Evolutionary conservation across 129 eudicot genomes (phyloP).

Genomic region (Silybum marianum): DNA sequence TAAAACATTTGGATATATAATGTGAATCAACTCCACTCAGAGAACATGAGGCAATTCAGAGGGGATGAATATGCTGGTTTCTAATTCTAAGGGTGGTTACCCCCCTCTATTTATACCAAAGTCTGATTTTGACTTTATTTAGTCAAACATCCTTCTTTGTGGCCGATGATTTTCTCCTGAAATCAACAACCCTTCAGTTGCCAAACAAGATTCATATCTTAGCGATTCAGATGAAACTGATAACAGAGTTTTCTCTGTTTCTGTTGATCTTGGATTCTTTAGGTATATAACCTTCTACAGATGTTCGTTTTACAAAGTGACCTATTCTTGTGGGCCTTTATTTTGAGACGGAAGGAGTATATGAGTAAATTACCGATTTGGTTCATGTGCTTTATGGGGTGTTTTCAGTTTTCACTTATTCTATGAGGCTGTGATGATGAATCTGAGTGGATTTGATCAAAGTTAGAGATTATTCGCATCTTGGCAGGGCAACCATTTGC

Average conservation of each 20-base stretch:
- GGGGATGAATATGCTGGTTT: background rate
- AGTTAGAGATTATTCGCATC: background rate
- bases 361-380: background rate
- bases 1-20: background rate
- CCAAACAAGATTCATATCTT: background rate
- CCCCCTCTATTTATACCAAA: background rate
- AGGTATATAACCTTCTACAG: background rate
- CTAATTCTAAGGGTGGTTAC: background rate
- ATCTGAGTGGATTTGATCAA: background rate
- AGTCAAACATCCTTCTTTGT: background rate
- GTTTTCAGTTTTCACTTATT: too few relatives aligned
- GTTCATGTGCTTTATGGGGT: background rate
- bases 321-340: background rate
- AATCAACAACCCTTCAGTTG: background rate
- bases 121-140: background rate
- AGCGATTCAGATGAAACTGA: too few relatives aligned
- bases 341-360: background rate
- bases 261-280: background rate
- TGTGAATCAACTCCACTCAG: background rate
- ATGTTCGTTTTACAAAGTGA: background rate
- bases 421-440: background rate
- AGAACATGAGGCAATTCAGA: background rate
- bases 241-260: too few relatives aligned
- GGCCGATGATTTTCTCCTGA: background rate
- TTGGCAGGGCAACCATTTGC: background rate